Conservation (phyloP, 495 filamentous ascomycete species). For the Aspergillus egyptiacus region DNA sequence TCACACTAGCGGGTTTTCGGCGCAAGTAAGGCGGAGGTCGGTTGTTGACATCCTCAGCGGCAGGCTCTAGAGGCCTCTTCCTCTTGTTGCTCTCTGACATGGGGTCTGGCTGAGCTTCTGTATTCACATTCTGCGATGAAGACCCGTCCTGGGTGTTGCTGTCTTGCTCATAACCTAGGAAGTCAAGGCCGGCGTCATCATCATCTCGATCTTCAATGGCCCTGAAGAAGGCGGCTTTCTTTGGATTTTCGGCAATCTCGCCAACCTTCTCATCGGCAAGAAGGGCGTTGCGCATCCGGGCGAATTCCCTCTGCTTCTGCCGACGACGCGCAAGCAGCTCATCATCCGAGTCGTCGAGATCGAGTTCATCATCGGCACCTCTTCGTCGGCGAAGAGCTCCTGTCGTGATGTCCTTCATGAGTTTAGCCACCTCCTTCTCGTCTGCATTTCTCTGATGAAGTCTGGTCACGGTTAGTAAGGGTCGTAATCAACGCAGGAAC, state of each 20-base stretch:
- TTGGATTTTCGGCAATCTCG: slow-evolving; percentile 85
- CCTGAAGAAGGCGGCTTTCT: slow-evolving; percentile 80
- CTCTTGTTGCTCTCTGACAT: slow-evolving; percentile 43
- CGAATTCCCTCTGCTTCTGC: slow-evolving; percentile 80
- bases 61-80: slow-evolving; percentile 47
- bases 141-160: slow-evolving; percentile 33
- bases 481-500: not conserved
- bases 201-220: slow-evolving; percentile 79
- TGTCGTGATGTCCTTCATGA: slow-evolving; percentile 86
- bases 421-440: slow-evolving; percentile 80
- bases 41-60: slow-evolving; percentile 41
- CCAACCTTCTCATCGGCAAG: slow-evolving; percentile 86
- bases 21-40: slow-evolving; percentile 59
- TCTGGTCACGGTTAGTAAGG: slow-evolving; percentile 23
- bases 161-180: slow-evolving; percentile 54
- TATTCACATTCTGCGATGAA: slow-evolving; percentile 38
- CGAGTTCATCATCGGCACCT: slow-evolving; percentile 64
- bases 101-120: slow-evolving; percentile 24
- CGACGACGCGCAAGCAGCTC: slow-evolving; percentile 69
- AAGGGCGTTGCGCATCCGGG: slow-evolving; percentile 84
- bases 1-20: slow-evolving; percentile 50
- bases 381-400: slow-evolving; percentile 77
- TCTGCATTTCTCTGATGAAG: slow-evolving; percentile 38
- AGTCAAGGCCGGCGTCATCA: slow-evolving; percentile 71
- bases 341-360: slow-evolving; percentile 84